Base-by-base conservation (phyloP, 306 rosid genomes). In the Prunus padus region DNA sequence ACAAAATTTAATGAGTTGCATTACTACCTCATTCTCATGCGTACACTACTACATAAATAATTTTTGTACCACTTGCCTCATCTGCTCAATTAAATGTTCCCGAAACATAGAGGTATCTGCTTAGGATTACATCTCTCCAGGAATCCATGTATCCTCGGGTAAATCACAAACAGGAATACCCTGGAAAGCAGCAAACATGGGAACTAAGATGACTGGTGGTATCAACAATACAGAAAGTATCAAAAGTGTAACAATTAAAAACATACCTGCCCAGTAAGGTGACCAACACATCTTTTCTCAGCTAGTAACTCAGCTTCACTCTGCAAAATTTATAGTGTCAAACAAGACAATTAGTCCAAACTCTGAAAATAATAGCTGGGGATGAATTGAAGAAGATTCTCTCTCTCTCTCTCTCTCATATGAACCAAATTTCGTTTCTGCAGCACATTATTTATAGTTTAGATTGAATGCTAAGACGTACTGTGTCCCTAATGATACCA, bases 71-170 rank as follows among this genome's bases (percentile, higher is more conserved):
- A 28, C 15, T 72, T 57, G 57, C 40, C 76, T 30, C 42, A 22
- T 76, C 15, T 73, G 76, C 57, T 65, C 76, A 33, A 46, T 59
- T 26, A 5, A 31, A 37, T 71, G 49, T 46, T 46, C 30, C 47
- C 10, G 8, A 26, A 20, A 45, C 2, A 13, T 6, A 4, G 69
- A 75, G 10, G 16, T 62, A 59, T 18, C 33, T 56, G 52, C 20
- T 31, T 26, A 28, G 8, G 45, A 8, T 85, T 84, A 95, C 97
- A 95, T 88, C 86, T 95, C 99, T 80, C 97, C 97, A 0, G 99
- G 99, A 75, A 92, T 97, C 99, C 92, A 92, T 26, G 99, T 95
- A 84, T 95, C 97, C 77, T 87, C 97, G 11, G 97, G 97, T 71
- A 95, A 86, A 84, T 92, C 99, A 86, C 99, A 95, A 50, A 87